A percentile compares a stretch with the other conserved stretches of the same genome.
These are phyloP conservation scores for Neckera pumila DNA, from an alignment of 225 moss, liverwort and hornwort species.

Conservation along the genomic window DNA sequence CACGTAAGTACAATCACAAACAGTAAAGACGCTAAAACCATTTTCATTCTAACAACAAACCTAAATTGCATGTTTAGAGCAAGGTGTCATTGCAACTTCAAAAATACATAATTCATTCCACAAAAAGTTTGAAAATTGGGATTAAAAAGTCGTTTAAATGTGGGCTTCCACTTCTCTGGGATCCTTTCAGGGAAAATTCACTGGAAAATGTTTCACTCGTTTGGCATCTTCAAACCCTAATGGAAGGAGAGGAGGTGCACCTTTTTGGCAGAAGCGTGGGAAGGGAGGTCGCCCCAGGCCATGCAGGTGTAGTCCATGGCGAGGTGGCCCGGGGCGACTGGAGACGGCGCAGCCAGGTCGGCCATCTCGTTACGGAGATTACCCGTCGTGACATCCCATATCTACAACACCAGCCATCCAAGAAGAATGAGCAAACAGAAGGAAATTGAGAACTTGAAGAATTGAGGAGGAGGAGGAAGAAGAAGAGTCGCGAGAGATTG, in stretches of 20 bases:
- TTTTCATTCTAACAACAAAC: neutral
- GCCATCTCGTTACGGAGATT: conserved; percentile 71
- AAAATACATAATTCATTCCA: neutral
- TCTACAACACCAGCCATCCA: conserved; percentile 8
- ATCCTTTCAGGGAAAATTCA: neutral
- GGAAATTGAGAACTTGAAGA: neutral
- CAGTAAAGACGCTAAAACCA: neutral
- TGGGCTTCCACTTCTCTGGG: neutral
- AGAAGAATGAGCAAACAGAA: neutral
- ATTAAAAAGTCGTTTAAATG: neutral
- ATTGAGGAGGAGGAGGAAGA: no score
- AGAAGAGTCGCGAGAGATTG: no score
- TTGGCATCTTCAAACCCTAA: neutral
- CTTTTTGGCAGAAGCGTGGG: conserved; percentile 40
- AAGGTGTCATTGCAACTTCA: neutral
- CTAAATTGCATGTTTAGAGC: neutral
- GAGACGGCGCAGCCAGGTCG: conserved; percentile 33
- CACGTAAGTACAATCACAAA: neutral
- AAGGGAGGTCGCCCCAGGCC: conserved; percentile 48
- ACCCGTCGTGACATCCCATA: conserved; percentile 73
- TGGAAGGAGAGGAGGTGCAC: neutral
- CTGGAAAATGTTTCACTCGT: neutral
- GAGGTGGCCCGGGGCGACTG: conserved; percentile 60
- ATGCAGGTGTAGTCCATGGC: conserved; percentile 79
- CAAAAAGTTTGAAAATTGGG: neutral